These are phyloP conservation scores for Panicum miliaceum DNA, from an alignment of 176 grass and related monocot species.

Conservation along the genomic window DNA sequence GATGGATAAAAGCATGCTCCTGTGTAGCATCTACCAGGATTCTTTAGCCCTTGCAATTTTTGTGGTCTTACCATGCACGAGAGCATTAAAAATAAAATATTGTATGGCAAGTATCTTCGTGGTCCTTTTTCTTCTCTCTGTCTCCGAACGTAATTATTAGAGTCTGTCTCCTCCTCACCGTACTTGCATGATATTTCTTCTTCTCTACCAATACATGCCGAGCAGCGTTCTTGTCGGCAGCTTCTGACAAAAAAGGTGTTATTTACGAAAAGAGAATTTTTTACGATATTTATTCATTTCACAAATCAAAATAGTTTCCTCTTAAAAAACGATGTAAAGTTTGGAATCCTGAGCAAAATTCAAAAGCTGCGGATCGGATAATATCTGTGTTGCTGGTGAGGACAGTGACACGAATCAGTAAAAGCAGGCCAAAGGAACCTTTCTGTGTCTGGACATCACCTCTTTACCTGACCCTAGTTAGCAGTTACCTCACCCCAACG, in stretches of 20 bases:
- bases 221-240: no score
- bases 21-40: neutral
- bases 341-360: neutral
- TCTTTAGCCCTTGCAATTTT: neutral
- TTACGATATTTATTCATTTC: neutral
- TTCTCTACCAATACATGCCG: no score
- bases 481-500: neutral
- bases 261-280: no score
- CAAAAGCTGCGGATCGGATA: neutral
- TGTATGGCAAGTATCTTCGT: no score
- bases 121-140: no score
- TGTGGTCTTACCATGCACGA: neutral
- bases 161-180: no score
- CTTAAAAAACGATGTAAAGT: neutral
- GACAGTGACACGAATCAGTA: conserved; percentile 13
- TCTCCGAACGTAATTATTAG: no score
- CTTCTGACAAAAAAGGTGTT: no score
- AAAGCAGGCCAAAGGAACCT: neutral
- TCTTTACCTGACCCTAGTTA: neutral
- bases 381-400: neutral
- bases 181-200: no score
- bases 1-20: neutral
- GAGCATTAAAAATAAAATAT: no score
- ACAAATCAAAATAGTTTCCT: no score
- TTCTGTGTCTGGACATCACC: neutral